These are phyloP conservation scores for Cladosporium sp. DNA, from an alignment of 2,329 filamentous ascomycete genomes.

Conservation along the genomic window DNA sequence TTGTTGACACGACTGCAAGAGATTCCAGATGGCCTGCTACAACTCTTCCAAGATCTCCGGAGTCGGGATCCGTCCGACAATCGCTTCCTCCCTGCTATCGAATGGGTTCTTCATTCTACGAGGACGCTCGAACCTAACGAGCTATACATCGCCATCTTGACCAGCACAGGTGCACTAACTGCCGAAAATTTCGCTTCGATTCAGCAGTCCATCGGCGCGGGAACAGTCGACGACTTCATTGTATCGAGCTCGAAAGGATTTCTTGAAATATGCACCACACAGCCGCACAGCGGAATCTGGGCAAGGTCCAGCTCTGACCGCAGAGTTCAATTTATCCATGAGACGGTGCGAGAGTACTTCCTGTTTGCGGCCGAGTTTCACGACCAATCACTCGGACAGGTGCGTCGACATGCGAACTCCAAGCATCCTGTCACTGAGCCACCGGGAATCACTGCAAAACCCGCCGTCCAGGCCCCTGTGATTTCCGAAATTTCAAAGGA, in stretches of 20 bases:
- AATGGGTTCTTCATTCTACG: slow-evolving; percentile 31
- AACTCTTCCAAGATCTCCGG: slow-evolving; percentile 53
- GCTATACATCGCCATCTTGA: slow-evolving; percentile 46
- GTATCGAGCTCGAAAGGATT: slow-evolving; percentile 50
- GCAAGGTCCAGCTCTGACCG: not conserved
- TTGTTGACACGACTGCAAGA: slow-evolving; percentile 40
- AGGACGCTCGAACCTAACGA: slow-evolving; percentile 46
- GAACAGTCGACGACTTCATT: too few relatives aligned
- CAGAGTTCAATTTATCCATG: slow-evolving; percentile 56
- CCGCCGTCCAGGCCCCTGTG: too few relatives aligned
- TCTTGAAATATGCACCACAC: slow-evolving; percentile 37
- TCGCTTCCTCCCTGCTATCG: slow-evolving; percentile 56
- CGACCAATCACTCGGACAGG: too few relatives aligned
- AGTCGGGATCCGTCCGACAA: slow-evolving; percentile 50
- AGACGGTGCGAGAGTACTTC: slow-evolving; percentile 51
- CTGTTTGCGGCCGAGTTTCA: slow-evolving; percentile 41
- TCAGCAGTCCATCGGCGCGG: slow-evolving; percentile 20
- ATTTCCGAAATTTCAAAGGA: too few relatives aligned
- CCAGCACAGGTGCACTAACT: slow-evolving; percentile 42
- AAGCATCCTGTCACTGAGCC: too few relatives aligned
- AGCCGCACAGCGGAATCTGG: too few relatives aligned
- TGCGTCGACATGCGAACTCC: too few relatives aligned
- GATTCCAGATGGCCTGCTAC: slow-evolving; percentile 44
- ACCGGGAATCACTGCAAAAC: too few relatives aligned
- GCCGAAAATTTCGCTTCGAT: slow-evolving; percentile 40